These are phyloP conservation scores for Apiotrichum laibachii DNA, from an alignment of 1,284 basidiomycete genomes.

Conservation along the genomic window DNA sequence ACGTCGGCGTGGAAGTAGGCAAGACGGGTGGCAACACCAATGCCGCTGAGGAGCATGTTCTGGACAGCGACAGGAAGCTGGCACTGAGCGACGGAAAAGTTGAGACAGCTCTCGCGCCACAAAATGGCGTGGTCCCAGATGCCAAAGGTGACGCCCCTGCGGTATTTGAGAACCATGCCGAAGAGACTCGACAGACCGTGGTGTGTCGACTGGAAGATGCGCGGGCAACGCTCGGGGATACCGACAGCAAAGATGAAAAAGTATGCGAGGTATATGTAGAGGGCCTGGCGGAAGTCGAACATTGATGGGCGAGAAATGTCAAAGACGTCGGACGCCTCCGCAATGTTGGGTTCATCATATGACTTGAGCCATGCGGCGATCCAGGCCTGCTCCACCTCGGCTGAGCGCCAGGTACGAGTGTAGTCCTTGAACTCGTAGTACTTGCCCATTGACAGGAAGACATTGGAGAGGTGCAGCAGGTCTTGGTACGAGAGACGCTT, in stretches of 20 bases:
- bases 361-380: slow-evolving; percentile 12
- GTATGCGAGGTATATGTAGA: slow-evolving; percentile 14
- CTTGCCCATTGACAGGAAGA: slow-evolving; percentile 15
- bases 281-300: slow-evolving; percentile 17
- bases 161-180: slow-evolving; percentile 19
- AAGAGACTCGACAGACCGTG: slow-evolving; percentile 13
- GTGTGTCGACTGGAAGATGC: slow-evolving; percentile 18
- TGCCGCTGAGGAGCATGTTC: slow-evolving; percentile 13
- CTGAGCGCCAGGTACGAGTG: slow-evolving; percentile 12
- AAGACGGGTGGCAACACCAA: slow-evolving; percentile 14
- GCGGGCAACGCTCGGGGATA: slow-evolving; percentile 13
- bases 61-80: slow-evolving; percentile 13
- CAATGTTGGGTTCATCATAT: slow-evolving; percentile 15
- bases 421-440: slow-evolving; percentile 18
- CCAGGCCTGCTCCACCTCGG: slow-evolving; percentile 14
- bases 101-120: slow-evolving; percentile 17
- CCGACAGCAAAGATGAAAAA: slow-evolving; percentile 20
- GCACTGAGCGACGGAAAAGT: slow-evolving; percentile 17
- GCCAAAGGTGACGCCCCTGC: slow-evolving; percentile 14
- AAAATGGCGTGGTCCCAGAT: slow-evolving; percentile 20
- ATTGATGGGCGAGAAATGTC: slow-evolving; percentile 13
- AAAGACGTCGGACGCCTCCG: slow-evolving; percentile 7
- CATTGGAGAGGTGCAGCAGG: slow-evolving; percentile 9
- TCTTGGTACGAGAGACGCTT: slow-evolving; percentile 5
- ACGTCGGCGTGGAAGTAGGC: slow-evolving; percentile 19